Evolutionary conservation across 164 flowering plant species (phyloP).

Genomic region (Chimonanthus praecox): DNA sequence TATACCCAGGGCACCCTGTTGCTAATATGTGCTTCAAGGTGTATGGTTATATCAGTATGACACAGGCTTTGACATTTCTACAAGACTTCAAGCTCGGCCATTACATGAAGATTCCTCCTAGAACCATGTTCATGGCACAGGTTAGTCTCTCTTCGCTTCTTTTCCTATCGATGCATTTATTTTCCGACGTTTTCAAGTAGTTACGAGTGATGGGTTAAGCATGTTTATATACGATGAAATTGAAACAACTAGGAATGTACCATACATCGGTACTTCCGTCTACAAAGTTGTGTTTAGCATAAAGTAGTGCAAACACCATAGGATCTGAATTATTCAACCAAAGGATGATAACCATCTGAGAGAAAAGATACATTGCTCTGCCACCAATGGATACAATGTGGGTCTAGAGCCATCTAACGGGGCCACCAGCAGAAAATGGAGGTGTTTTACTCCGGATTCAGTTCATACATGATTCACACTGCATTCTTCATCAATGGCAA

Average conservation of each 20-base stretch:
- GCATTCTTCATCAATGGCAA: not conserved
- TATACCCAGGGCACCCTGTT: conserved; percentile 78
- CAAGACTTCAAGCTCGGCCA: conserved; percentile 97
- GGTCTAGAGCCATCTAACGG: too few species aligned
- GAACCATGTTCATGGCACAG: conserved; percentile 95
- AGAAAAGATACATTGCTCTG: too few species aligned
- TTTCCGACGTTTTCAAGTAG: not conserved
- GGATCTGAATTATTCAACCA: too few species aligned
- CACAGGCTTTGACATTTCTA: conserved; percentile 76
- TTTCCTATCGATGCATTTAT: not conserved
- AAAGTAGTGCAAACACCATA: too few species aligned
- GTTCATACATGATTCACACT: not conserved
- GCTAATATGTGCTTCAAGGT: conserved; percentile 96
- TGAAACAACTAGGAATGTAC: too few species aligned
- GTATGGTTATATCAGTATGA: conserved; percentile 83
- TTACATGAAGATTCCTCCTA: conserved; percentile 96
- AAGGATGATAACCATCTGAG: too few species aligned
- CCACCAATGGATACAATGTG: too few species aligned
- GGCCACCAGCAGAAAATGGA: too few species aligned
- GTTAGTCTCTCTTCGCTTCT: conserved; percentile 19
- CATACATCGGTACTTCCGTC: too few species aligned
- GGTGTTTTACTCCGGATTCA: not conserved
- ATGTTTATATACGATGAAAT: not conserved
- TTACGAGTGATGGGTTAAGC: not conserved
- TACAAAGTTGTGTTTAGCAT: too few species aligned